Evolutionary conservation across 768 basidiomycete genomes (phyloP), one percentile per base, ranked within the genome.

Genomic region (Gymnopilus junonius): DNA sequence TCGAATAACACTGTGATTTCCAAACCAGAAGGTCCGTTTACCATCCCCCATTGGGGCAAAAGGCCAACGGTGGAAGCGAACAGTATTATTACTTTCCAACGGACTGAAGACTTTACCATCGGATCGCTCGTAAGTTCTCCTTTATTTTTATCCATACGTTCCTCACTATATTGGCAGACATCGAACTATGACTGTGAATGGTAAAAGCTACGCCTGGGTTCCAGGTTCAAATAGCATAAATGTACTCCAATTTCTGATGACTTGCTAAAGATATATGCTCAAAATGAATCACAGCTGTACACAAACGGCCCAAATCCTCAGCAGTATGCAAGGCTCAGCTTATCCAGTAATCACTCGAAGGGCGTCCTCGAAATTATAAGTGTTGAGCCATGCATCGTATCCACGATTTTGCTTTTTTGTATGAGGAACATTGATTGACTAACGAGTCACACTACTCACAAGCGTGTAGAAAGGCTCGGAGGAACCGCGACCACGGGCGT

Each of bases 371-470:
- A 70, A 48, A 65, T 70, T 12, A 68, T 65, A 1, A 70, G 66
- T 48, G 66, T 67, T 48, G 66, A 67, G 35, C 60, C 64, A 10
- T 64, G 66, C 27, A 48, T 67, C 23, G 45, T 67, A 23, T 62
- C 66, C 10, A 55, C 66, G 2, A 14, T 67, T 14, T 45, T 67
- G 12, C 57, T 67, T 15, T 64, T 64, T 51, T 40, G 62, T 43
- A 40, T 23, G 12, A 54, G 60, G 66, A 70, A 67, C 50, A 69
- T 61, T 61, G 73, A 70, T 62, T 71, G 58, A 72, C n/a, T n/a
- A n/a, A n/a, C n/a, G n/a, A n/a, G n/a, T n/a, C n/a, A n/a, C n/a
- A n/a, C n/a, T n/a, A n/a, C n/a, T n/a, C n/a, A n/a, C n/a, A n/a
- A n/a, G n/a, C n/a, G n/a, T n/a, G n/a, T n/a, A n/a, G n/a, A n/a